Conservation (phyloP, 2,329 filamentous ascomycete genomes). For the Ceratocystis huliohia region DNA sequence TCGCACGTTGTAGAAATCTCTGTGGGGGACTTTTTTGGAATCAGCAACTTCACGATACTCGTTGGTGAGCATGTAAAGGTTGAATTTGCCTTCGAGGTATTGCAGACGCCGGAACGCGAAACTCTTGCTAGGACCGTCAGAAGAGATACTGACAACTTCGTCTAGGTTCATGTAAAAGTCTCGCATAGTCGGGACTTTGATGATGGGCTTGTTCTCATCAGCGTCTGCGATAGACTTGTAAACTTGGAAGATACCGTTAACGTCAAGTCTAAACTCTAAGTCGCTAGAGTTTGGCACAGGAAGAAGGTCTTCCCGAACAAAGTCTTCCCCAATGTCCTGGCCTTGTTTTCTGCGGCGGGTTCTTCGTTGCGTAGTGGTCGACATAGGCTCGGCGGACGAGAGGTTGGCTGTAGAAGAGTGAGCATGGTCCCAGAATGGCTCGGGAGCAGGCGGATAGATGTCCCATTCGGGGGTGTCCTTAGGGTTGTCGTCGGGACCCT, state of each 20-base stretch:
- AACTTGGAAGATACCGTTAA: conserved; percentile 81
- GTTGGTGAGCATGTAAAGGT: conserved; percentile 82
- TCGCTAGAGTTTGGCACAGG: conserved; percentile 59
- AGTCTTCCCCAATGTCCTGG: conserved; percentile 83
- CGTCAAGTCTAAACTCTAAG: conserved; percentile 67
- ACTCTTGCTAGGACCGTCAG: conserved; percentile 90
- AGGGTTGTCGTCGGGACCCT: conserved; percentile 73
- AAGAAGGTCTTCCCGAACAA: conserved; percentile 63
- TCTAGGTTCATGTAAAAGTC: conserved; percentile 96
- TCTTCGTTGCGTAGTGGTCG: conserved; percentile 24
- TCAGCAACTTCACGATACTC: conserved; percentile 97
- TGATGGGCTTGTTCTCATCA: conserved; percentile 52
- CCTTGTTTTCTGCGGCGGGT: conserved; percentile 57
- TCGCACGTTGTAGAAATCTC: conserved; percentile 97
- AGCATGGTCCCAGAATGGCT: conserved; percentile 65
- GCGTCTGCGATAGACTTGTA: conserved; percentile 54
- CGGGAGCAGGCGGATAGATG: conserved; percentile 83
- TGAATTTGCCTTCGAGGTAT: conserved; percentile 94
- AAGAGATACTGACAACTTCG: conserved; percentile 72
- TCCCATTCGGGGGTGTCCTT: conserved; percentile 72
- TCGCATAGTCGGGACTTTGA: conserved; percentile 78
- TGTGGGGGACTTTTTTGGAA: conserved; percentile 91
- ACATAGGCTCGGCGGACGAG: conserved; percentile 20
- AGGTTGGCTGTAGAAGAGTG: conserved; percentile 19
- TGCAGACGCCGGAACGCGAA: conserved; percentile 91